phyloP scores from a whole-genome alignment of 1,139 yeast species.

The Kurtzmaniella quercitrusa region DNA sequence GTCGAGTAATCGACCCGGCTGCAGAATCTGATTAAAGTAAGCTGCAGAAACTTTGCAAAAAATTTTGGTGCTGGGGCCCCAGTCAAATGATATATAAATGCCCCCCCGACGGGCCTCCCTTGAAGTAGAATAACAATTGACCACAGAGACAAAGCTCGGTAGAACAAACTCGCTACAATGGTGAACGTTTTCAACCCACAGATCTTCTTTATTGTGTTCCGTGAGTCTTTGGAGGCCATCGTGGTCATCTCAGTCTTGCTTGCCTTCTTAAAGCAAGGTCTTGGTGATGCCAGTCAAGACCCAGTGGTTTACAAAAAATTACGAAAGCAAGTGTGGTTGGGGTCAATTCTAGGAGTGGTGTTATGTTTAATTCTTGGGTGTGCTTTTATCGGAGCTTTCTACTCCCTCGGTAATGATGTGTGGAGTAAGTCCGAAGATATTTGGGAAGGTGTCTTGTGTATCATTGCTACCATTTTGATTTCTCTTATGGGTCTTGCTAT shows the following conservation, averaged over 20 bases:
- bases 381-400: slow-evolving; percentile 81
- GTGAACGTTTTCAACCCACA: slow-evolving; percentile 50
- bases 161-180: slow-evolving; percentile 16
- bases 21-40: neutral
- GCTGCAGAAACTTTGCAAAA: neutral
- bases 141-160: neutral
- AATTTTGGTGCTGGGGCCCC: neutral
- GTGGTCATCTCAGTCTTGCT: slow-evolving; percentile 84
- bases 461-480: slow-evolving; percentile 79
- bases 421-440: slow-evolving; percentile 87
- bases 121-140: neutral
- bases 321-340: slow-evolving; percentile 73
- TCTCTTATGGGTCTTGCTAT: slow-evolving; percentile 90
- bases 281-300: slow-evolving; percentile 51
- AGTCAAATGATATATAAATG: neutral
- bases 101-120: no score
- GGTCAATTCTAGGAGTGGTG: slow-evolving; percentile 66
- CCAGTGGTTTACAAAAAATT: slow-evolving; percentile 55
- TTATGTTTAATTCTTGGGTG: slow-evolving; percentile 78
- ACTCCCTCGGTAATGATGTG: slow-evolving; percentile 71
- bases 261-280: slow-evolving; percentile 85
- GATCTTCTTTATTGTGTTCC: slow-evolving; percentile 77
- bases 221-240: slow-evolving; percentile 89
- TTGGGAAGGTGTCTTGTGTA: slow-evolving; percentile 87
- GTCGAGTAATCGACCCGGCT: neutral